Conservation (phyloP, 371 early-diverging fungal species). For the Mortierella sp. region DNA sequence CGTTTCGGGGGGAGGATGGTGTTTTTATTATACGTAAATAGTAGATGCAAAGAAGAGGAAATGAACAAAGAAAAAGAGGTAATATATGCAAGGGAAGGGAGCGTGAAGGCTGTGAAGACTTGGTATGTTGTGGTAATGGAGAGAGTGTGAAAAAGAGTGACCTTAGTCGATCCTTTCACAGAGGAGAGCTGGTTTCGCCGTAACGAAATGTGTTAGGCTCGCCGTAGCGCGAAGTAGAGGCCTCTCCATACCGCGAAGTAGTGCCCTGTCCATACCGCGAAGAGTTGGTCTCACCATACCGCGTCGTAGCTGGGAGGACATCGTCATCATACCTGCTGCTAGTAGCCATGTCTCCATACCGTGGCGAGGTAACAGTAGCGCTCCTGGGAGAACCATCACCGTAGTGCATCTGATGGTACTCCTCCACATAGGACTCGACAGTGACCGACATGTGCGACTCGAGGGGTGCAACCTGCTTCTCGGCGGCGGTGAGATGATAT, state of each 20-base stretch:
- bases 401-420: conserved; percentile 48
- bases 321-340: background rate
- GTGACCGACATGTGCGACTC: conserved; percentile 49
- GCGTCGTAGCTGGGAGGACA: background rate
- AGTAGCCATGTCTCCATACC: background rate
- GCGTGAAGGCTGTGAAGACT: background rate
- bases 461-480: conserved; percentile 39
- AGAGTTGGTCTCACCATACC: conserved; percentile 2
- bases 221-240: background rate
- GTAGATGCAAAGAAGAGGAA: background rate
- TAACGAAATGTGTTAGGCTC: background rate
- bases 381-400: background rate
- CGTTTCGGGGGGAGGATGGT: background rate
- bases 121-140: background rate
- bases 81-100: background rate
- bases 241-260: conserved; percentile 1
- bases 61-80: background rate
- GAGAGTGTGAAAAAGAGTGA: background rate
- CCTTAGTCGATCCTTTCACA: background rate
- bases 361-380: background rate
- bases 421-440: conserved; percentile 49
- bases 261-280: conserved; percentile 1
- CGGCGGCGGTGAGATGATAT: conserved; percentile 11
- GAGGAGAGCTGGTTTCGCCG: background rate
- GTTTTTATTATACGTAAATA: background rate